Evolutionary conservation across 305 asterid genomes (phyloP).

Genomic region (Solanum hybrid): DNA sequence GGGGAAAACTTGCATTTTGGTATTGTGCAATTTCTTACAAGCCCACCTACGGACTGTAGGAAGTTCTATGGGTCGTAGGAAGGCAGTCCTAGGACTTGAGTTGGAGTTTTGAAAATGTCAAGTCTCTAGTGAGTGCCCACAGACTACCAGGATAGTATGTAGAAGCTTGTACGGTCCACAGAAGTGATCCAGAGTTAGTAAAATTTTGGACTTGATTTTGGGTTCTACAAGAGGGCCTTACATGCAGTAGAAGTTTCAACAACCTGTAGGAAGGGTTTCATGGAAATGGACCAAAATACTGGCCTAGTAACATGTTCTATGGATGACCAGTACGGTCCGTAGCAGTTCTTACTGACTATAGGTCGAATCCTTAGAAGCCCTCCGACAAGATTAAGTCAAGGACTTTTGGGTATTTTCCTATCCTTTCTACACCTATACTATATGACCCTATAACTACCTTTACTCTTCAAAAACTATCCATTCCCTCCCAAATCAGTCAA

Average conservation of each 20-base stretch:
- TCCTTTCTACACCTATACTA: background rate
- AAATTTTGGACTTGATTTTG: background rate
- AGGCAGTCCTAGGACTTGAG: no score
- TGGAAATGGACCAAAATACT: background rate
- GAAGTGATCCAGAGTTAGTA: background rate
- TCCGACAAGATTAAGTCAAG: background rate
- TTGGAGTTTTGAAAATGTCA: no score
- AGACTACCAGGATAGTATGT: no score
- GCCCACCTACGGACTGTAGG: no score
- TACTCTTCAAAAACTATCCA: no score
- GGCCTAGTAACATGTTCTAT: background rate
- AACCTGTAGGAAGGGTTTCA: background rate
- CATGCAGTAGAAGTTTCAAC: background rate
- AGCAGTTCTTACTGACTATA: background rate
- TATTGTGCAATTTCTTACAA: background rate
- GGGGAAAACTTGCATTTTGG: background rate
- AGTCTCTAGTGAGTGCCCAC: no score
- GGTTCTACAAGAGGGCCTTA: background rate
- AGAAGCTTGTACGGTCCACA: background rate
- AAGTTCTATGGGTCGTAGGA: no score
- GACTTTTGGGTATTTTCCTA: background rate
- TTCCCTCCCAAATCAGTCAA: background rate
- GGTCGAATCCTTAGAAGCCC: background rate
- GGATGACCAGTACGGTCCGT: background rate
- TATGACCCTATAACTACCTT: background rate